Percentiles rank a stretch among this genome's conserved stretches.
These are phyloP conservation scores for Phoenix dactylifera DNA, from an alignment of 176 grass and related monocot species.

Conservation along the genomic window DNA sequence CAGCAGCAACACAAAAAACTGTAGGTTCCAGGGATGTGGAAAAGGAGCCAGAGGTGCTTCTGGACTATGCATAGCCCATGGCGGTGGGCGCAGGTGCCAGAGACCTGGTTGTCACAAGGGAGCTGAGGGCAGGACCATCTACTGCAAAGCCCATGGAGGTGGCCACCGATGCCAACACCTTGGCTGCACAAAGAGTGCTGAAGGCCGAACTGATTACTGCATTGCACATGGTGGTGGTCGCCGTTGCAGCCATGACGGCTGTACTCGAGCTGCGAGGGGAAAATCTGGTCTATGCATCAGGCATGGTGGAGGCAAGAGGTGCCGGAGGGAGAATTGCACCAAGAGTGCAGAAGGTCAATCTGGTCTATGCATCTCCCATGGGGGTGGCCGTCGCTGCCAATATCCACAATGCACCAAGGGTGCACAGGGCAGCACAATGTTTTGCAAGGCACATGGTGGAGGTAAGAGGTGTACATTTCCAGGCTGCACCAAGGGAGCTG, in stretches of 20 bases:
- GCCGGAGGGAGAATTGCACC: slow-evolving; percentile 37
- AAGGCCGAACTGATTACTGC: slow-evolving; percentile 42
- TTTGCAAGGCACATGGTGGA: slow-evolving; percentile 60
- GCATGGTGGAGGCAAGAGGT: slow-evolving; percentile 37
- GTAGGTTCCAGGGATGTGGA: slow-evolving; percentile 44
- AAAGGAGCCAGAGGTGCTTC: slow-evolving; percentile 91
- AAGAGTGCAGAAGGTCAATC: slow-evolving; percentile 54
- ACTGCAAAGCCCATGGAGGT: slow-evolving; percentile 49
- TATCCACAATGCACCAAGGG: slow-evolving; percentile 37
- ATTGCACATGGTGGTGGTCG: slow-evolving; percentile 49
- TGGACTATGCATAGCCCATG: slow-evolving; percentile 70
- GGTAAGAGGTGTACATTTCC: slow-evolving; percentile 43
- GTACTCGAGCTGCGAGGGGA: too few species aligned
- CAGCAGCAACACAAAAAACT: slow-evolving; percentile 42
- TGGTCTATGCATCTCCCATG: slow-evolving; percentile 47
- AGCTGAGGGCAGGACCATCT: slow-evolving; percentile 45
- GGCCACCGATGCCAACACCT: slow-evolving; percentile 34
- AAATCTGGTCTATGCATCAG: too few species aligned
- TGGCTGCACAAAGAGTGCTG: slow-evolving; percentile 48
- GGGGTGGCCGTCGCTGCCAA: slow-evolving; percentile 42
- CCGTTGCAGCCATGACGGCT: slow-evolving; percentile 8
- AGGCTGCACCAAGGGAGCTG: slow-evolving; percentile 38
- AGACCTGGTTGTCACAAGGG: slow-evolving; percentile 42
- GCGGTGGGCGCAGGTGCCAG: slow-evolving; percentile 63
- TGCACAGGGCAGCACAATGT: slow-evolving; percentile 40